Conservation (phyloP, 495 filamentous ascomycete genomes). For the Cudoniella acicularis region DNA sequence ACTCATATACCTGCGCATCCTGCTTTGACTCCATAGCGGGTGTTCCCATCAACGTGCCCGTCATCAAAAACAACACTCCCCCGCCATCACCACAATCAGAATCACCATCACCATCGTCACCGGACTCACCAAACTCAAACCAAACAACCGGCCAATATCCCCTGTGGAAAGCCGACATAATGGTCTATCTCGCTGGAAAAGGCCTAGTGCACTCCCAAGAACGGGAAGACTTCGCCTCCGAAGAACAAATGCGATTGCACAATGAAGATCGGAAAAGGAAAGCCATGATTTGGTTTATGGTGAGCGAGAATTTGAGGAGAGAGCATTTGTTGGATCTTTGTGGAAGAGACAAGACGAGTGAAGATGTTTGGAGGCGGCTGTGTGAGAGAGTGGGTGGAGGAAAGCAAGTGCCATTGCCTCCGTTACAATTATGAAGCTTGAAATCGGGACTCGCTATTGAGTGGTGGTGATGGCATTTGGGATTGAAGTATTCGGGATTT, state of each 20-base stretch:
- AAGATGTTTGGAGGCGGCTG: not conserved
- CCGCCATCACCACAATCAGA: not conserved
- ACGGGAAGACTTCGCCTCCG: not conserved
- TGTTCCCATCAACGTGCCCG: not conserved
- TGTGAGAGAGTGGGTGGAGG: not conserved
- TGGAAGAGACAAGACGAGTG: not conserved
- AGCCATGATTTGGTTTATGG: constrained; percentile 2
- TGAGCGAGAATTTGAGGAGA: not conserved
- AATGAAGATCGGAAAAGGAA: not conserved
- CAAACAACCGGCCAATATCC: not conserved
- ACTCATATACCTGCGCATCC: not conserved
- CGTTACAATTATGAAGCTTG: too few species aligned
- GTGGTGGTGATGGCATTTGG: not conserved
- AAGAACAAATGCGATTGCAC: not conserved
- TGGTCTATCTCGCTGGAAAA: constrained; percentile 1
- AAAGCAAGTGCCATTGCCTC: not conserved
- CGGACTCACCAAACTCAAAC: not conserved
- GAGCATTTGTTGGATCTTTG: not conserved
- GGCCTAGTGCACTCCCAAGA: not conserved
- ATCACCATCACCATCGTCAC: not conserved
- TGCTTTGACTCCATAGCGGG: not conserved
- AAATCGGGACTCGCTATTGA: not conserved
- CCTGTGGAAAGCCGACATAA: not conserved
- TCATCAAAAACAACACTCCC: not conserved
- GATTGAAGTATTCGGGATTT: not conserved